These are phyloP conservation scores for Ceriops tagal DNA, from an alignment of 345 rosid species.

Conservation along the genomic window DNA sequence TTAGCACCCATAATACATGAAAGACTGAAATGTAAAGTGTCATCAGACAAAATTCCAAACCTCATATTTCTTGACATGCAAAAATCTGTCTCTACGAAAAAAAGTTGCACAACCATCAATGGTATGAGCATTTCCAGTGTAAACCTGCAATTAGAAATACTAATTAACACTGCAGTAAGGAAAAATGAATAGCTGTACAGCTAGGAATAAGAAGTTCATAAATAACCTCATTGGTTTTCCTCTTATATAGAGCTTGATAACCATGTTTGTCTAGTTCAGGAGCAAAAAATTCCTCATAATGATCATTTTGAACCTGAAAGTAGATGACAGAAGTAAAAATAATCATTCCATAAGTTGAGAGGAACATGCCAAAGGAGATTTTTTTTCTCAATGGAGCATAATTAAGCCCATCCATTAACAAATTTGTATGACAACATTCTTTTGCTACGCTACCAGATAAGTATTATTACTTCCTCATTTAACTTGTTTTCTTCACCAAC, in stretches of 20 bases:
- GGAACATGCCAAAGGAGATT: not conserved
- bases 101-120: constrained; percentile 97
- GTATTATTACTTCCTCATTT: too few relatives aligned
- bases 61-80: constrained; percentile 98
- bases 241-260: constrained; percentile 81
- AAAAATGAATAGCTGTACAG: not conserved
- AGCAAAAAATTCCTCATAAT: constrained; percentile 79
- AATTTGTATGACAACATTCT: too few relatives aligned
- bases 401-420: too few relatives aligned
- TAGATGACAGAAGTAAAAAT: not conserved
- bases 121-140: constrained; percentile 49
- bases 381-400: too few relatives aligned
- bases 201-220: constrained; percentile 1
- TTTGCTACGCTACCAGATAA: too few relatives aligned
- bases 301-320: constrained; percentile 89
- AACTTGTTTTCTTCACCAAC: too few relatives aligned
- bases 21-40: constrained; percentile 5
- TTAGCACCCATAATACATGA: constrained; percentile 15
- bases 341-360: not conserved
- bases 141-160: constrained; percentile 51
- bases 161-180: not conserved
- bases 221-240: constrained; percentile 84
- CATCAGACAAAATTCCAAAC: constrained; percentile 31
- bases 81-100: constrained; percentile 89
- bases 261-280: constrained; percentile 98